These are phyloP conservation scores for Talaromyces verruculosus DNA, from an alignment of 2,329 filamentous ascomycete genomes.

Conservation along the genomic window DNA sequence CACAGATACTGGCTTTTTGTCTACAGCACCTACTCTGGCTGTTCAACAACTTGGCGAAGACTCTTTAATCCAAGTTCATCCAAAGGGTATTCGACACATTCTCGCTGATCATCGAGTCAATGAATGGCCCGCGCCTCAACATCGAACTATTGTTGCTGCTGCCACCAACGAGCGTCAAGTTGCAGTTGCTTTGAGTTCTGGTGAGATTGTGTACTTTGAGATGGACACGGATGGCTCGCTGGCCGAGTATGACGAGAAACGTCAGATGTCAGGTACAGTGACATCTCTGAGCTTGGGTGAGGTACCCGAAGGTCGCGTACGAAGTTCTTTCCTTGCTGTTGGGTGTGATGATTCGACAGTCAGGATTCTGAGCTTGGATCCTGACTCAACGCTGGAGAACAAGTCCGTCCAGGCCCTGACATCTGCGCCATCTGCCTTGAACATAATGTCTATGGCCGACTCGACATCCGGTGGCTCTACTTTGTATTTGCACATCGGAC, in stretches of 20 bases:
- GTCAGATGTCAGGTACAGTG: conserved; percentile 92
- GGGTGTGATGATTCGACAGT: conserved; percentile 97
- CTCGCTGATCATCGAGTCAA: conserved; percentile 73
- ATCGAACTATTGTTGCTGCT: conserved; percentile 91
- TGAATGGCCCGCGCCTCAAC: conserved; percentile 90
- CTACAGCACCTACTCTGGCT: conserved; percentile 82
- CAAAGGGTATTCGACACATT: conserved; percentile 93
- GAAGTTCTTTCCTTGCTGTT: conserved; percentile 91
- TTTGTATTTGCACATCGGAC: conserved; percentile 90
- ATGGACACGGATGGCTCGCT: conserved; percentile 89
- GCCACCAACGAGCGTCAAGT: conserved; percentile 92
- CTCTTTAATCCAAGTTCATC: conserved; percentile 88
- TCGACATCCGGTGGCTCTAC: conserved; percentile 85
- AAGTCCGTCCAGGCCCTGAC: conserved; percentile 94
- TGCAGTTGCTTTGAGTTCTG: conserved; percentile 88
- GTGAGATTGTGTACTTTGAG: conserved; percentile 97
- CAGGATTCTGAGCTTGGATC: conserved; percentile 84
- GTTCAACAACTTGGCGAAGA: conserved; percentile 94
- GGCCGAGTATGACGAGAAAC: conserved; percentile 91
- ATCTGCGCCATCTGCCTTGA: conserved; percentile 81
- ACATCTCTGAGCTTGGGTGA: conserved; percentile 92
- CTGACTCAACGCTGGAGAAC: conserved; percentile 85
- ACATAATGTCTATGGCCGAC: conserved; percentile 94
- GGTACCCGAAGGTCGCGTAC: conserved; percentile 82
- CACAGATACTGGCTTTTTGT: conserved; percentile 87